Percentiles rank a stretch among this genome's conserved stretches.
Conservation (phyloP, 176 grass and related monocot species). For the Triticum aestivum region DNA sequence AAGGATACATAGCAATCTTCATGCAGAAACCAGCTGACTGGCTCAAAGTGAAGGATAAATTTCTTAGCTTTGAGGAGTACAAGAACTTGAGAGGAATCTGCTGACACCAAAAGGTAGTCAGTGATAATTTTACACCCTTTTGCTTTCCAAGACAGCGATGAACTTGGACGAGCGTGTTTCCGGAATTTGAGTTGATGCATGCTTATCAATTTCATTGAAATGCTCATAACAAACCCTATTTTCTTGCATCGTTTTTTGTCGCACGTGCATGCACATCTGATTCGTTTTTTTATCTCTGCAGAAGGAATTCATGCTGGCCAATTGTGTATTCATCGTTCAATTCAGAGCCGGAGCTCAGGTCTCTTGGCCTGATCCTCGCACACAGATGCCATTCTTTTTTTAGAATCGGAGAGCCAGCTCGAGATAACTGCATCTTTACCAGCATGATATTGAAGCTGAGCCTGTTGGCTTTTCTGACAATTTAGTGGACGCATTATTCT, state of each 20-base stretch:
- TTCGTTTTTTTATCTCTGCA: not conserved
- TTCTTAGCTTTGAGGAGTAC: conserved; percentile 73
- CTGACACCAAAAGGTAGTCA: conserved; percentile 22
- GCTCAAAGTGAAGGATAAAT: conserved; percentile 92
- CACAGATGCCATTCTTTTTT: not conserved
- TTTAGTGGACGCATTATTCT: not conserved
- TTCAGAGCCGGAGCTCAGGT: not conserved
- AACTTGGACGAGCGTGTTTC: not conserved
- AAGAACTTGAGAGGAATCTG: conserved; percentile 62
- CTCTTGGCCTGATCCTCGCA: not conserved
- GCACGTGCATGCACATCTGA: not conserved
- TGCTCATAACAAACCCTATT: not conserved
- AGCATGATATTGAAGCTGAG: not conserved
- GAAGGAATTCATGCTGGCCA: not conserved
- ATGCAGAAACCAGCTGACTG: conserved; percentile 79
- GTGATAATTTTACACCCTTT: not conserved
- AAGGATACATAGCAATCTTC: conserved; percentile 90
- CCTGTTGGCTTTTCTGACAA: not conserved
- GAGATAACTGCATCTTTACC: not conserved
- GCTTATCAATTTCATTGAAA: too few relatives aligned
- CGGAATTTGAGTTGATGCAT: not conserved
- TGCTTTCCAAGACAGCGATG: not conserved
- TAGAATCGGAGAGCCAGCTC: not conserved
- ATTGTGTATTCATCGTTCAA: not conserved
- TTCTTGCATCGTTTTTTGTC: not conserved